Evolutionary conservation across 2,329 filamentous ascomycete genomes (phyloP), one percentile per base, ranked within the genome.

Genomic region (Talaromyces sp.): DNA sequence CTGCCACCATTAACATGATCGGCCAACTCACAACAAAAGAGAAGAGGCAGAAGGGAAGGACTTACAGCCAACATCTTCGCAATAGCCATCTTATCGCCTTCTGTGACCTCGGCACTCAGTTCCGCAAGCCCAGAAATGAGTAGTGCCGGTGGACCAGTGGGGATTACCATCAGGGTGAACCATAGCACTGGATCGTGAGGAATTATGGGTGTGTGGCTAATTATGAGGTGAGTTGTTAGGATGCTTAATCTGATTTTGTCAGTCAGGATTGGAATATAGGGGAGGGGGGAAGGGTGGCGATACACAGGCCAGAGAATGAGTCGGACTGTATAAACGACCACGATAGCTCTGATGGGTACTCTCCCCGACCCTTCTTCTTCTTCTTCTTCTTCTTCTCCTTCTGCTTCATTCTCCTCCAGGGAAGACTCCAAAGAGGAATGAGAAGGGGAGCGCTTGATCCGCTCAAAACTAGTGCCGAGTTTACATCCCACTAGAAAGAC

Each of bases 401-500:
- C 45, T 22, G 22, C 22, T 2, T 50, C 47, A 31, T 14, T 24
- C 24, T 11, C 22, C 22, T 48, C n/a, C 5, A 11, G 35, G 11
- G 35, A 37, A 37, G 35, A 37, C 9, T 47, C 10, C 14, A 14
- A 11, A 31, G 41, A 11, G 24, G 41, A 47, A 27, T 11, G 19
- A 16, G 54, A 58, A 8, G 52, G 35, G 16, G 52, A 62, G 24
- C 68, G 70, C 68, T 80, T 82, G 71, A 82, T 80, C 65, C 78
- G 78, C 64, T 79, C 73, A 67, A 86, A 77, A 16, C 84, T 82
- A 24, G 82, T 82, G 63, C 83, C 86, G 1, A 90, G 80, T 68
- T 87, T 88, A n/a, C 88, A 85, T 1, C 88, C 88, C 0, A 88
- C 87, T 0, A 90, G 82, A 16, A 90, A 82, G 16, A 90, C 85